Base-by-base conservation (phyloP, 2,329 filamentous ascomycete genomes). In the Colletotrichum limetticola region DNA sequence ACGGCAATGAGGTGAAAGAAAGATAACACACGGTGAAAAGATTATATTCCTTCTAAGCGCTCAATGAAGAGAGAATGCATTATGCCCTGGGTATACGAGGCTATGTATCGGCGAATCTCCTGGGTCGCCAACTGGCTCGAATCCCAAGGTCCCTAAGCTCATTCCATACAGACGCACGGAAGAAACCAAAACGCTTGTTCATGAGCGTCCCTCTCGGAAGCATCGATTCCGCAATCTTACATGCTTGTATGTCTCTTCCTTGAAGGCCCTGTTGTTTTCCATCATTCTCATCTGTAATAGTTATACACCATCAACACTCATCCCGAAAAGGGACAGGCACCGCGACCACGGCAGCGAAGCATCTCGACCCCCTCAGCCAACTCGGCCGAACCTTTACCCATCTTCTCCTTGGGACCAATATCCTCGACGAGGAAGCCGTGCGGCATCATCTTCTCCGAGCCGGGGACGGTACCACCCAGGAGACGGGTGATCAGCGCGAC, bases 381-480 rank as follows among this genome's bases (percentile, higher is more conserved):
- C 75, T 90, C 85, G 24, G 87, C 84, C n/a, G 79, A 67, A 0
- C 91, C 91, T 75, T 86, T 85, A 1, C 86, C 86, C 75, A 87
- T 84, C 65, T 89, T 86, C 60, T 82, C 84, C 66, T 80, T 83
- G 0, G 93, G 93, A 0, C 93, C 93, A 22, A 94, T 80, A 61
- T 94, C 90, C 24, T 86, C 83, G 57, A 90, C 86, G 2, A 84
- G 76, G 76, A 90, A 92, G 0, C 89, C 89, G 26, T 87, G 78
- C 0, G 87, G 82, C 77, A 85, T 81, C 77, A 85, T 84, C 46
- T 77, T 76, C 1, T 82, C 76, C 30, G 84, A 82, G 3, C 86
- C 86, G 1, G 88, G 88, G 1, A 89, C 74, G 35, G 82, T 82
- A 1, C 84, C 86, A 9, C 87, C 88, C 58, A 79, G 75, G 8